Base-by-base conservation (phyloP, 75 land plant species). In the Cryptomeria japonica region DNA sequence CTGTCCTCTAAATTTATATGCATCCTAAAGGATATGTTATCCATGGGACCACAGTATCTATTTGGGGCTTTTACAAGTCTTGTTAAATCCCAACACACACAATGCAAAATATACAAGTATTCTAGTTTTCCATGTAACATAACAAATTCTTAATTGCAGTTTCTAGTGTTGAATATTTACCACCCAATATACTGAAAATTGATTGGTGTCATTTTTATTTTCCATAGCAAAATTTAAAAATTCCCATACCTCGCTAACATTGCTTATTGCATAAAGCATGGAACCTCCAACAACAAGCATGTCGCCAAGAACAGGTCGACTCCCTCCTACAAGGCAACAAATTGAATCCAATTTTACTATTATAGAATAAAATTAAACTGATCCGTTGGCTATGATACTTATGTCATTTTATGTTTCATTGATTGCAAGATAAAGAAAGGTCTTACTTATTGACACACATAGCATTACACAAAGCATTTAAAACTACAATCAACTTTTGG, bases 251-350 rank as follows among this genome's bases (percentile, higher is more conserved):
- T 98, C 99, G 85, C 95, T 90, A 77, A 98, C 99, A 89, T 98
- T 98, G 83, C 93, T 92, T 34, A 97, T 79, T 36, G 95, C 99
- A 89, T 98, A 98, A 5, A 98, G 91, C 86, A 90, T 94, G 82
- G 97, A 87, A 10, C 96, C 99, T 79, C 89, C 94, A 61, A 98
- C 78, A 5, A 96, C 99, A 86, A 98, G 95, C 14, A 92, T 9
- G 89, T 98, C 99, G n/a, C 99, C 99, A 86, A 93, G 91, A 53
- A 95, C 58, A 68, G 96, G 96, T 68, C 90, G 93, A 88, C 96
- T 95, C 28, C 99, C 99, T 7, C 91, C 98, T 97, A 80, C 49
- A 91, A 91, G 42, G 9, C 87, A 92, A 22, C 44, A 76, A 78
- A 38, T 39, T 86, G 41, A 53, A 28, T 51, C 86, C 39, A 82